Evolutionary conservation across 768 basidiomycete genomes (phyloP), one percentile per base, ranked within the genome.

Genomic region (Rhizopogon salebrosus): DNA sequence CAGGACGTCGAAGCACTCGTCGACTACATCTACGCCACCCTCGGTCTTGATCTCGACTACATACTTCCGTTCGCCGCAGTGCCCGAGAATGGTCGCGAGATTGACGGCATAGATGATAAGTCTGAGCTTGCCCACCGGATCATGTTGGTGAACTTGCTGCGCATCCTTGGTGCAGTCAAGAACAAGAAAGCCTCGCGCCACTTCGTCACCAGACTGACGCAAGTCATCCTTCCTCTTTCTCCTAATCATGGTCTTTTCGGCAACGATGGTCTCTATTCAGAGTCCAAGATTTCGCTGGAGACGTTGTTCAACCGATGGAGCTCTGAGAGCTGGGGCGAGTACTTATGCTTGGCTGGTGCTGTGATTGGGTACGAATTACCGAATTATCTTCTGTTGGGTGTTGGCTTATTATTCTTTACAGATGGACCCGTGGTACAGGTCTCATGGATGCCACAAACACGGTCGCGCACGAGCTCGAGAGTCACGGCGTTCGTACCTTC

Each of bases 311-410:
- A 95, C 69, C 85, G 97, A 36, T 99, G 97, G 97, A 85, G 76
- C 51, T 95, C 95, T 1, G 97, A 99, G 70, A 94, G 91, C 69
- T 99, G 97, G 97, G 95, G 95, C 54, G 95, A 98, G 72, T 98
- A 99, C 68, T 80, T 99, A 29, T 97, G 97, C 72, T 80, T 99
- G 49, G 95, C 95, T 41, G 97, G 97, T 45, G 95, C 97, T 36
- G 95, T 99, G 57, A 98, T 99, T 59, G 97, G 94, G 92, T 91
- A 69, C 56, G 87, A 65, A 43, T 43, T 1, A 3, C 31, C 14
- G 9, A 38, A 53, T 35, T 41, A 41, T 41, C 16, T 20, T 8
- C 23, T 49, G 37, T 58, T 26, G 51, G 16, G 60, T 43, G 52
- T 51, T 54, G 49, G 48, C 26, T 39, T 23, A 41, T 39, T 23